Percentiles rank a stretch among this genome's conserved stretches.
These are phyloP conservation scores for Psilocybe cubensis DNA, from an alignment of 768 basidiomycete species.

Conservation along the genomic window DNA sequence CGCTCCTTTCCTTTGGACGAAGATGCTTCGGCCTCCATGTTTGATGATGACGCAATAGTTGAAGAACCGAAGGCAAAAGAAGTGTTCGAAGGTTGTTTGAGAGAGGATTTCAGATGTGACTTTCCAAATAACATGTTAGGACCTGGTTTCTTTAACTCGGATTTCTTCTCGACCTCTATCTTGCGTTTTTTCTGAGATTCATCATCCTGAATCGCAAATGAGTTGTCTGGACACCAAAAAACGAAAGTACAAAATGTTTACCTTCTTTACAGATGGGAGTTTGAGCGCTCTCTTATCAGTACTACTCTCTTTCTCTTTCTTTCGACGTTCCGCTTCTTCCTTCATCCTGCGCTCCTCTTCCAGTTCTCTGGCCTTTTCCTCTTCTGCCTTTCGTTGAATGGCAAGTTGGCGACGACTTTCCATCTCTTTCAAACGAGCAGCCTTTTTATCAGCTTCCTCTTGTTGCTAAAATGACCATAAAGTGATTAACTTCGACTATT, in stretches of 20 bases:
- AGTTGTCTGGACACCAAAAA: slow-evolving; percentile 6
- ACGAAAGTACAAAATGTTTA: slow-evolving; percentile 20
- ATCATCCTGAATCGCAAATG: slow-evolving; percentile 53
- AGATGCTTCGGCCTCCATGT: slow-evolving; percentile 39
- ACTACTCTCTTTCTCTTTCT: slow-evolving; percentile 80
- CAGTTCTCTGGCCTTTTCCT: slow-evolving; percentile 63
- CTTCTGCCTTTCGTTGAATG: slow-evolving; percentile 75
- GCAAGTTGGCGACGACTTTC: slow-evolving; percentile 78
- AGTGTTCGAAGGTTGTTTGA: slow-evolving; percentile 42
- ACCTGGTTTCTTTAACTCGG: slow-evolving; percentile 57
- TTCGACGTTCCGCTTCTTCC: slow-evolving; percentile 76
- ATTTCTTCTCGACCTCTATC: slow-evolving; percentile 60
- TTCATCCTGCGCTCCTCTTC: slow-evolving; percentile 76
- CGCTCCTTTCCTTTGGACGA: slow-evolving; percentile 30
- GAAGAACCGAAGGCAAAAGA: slow-evolving; percentile 30
- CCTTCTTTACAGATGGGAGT: slow-evolving; percentile 57
- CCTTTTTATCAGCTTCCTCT: slow-evolving; percentile 84
- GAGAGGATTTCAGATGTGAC: slow-evolving; percentile 47
- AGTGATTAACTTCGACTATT: neutral
- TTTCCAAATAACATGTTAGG: slow-evolving; percentile 48
- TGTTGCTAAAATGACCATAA: slow-evolving; percentile 66
- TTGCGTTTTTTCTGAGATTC: slow-evolving; percentile 77
- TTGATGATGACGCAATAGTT: slow-evolving; percentile 30
- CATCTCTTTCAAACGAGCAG: slow-evolving; percentile 75
- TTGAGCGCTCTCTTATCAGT: slow-evolving; percentile 72